Evolutionary conservation across 2,329 filamentous ascomycete species (phyloP).

Genomic region (Aspergillus persii): DNA sequence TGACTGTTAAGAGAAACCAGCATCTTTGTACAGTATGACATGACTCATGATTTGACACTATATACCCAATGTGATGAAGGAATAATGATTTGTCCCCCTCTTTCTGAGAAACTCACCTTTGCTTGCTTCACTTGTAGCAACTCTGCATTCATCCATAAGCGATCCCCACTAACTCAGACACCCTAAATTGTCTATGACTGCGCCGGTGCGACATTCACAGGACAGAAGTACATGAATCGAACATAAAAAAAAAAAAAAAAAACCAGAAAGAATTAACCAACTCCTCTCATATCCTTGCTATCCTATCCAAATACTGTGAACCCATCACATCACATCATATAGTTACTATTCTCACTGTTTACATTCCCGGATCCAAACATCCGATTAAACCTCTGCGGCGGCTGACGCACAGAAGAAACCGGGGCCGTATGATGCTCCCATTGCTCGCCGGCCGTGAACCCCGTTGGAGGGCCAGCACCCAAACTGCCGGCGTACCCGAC

Average conservation of each 20-base stretch:
- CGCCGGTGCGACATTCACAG: too few relatives aligned
- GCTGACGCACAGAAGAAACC: neutral
- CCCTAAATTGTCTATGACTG: too few relatives aligned
- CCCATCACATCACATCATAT: neutral
- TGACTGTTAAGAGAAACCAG: neutral
- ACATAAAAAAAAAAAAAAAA: too few relatives aligned
- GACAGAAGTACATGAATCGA: too few relatives aligned
- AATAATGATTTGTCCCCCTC: neutral
- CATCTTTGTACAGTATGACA: conserved; percentile 13
- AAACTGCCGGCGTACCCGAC: neutral
- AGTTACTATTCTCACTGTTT: neutral
- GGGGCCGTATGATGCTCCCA: neutral
- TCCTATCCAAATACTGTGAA: too few relatives aligned
- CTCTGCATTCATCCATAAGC: too few relatives aligned
- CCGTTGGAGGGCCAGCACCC: neutral
- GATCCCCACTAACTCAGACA: too few relatives aligned
- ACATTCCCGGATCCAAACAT: neutral
- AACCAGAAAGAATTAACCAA: too few relatives aligned
- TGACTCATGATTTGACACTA: conserved; percentile 15
- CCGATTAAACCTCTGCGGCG: neutral
- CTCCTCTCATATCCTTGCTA: too few relatives aligned
- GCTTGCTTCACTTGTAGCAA: too few relatives aligned
- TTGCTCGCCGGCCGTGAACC: conserved; percentile 1
- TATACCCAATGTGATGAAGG: conserved; percentile 5
- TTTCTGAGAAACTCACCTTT: too few relatives aligned